phyloP scores from a whole-genome alignment of 2,329 filamentous ascomycete genomes.

The Neonectria punicea region DNA sequence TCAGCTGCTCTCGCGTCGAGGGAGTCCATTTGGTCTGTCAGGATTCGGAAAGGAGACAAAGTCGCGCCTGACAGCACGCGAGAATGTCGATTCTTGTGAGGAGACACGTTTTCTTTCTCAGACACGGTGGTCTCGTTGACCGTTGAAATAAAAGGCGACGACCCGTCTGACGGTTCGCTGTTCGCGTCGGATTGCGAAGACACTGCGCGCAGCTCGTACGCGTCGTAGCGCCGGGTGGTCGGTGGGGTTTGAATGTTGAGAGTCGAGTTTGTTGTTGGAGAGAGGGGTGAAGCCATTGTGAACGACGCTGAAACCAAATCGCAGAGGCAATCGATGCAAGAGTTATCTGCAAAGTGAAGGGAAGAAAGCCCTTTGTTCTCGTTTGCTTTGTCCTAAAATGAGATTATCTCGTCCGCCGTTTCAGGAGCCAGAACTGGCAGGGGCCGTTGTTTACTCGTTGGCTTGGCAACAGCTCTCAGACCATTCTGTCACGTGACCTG shows the following conservation, averaged over 20 bases:
- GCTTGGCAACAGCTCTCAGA: slow-evolving; percentile 28
- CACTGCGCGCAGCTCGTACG: slow-evolving; percentile 37
- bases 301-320: slow-evolving; percentile 33
- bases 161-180: slow-evolving; percentile 30
- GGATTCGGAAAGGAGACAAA: slow-evolving; percentile 68
- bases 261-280: slow-evolving; percentile 37
- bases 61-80: slow-evolving; percentile 67
- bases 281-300: slow-evolving; percentile 43
- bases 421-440: slow-evolving; percentile 23
- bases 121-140: slow-evolving; percentile 46
- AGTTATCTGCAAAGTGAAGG: slow-evolving; percentile 16
- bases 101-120: slow-evolving; percentile 60
- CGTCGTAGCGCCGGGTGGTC: slow-evolving; percentile 34
- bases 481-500: slow-evolving; percentile 22
- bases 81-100: slow-evolving; percentile 61
- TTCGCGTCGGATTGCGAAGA: slow-evolving; percentile 28
- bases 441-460: slow-evolving; percentile 33
- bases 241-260: slow-evolving; percentile 43
- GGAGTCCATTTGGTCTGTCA: slow-evolving; percentile 51
- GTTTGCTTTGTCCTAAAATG: slow-evolving; percentile 28
- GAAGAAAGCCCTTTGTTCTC: slow-evolving; percentile 16
- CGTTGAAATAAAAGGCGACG: slow-evolving; percentile 43
- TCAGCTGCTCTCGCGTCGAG: slow-evolving; percentile 35
- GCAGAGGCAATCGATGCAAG: slow-evolving; percentile 21
- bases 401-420: slow-evolving; percentile 21